Evolutionary conservation across 345 rosid species (phyloP), one percentile per base, ranked within the genome.

Genomic region (Camelina laxa): DNA sequence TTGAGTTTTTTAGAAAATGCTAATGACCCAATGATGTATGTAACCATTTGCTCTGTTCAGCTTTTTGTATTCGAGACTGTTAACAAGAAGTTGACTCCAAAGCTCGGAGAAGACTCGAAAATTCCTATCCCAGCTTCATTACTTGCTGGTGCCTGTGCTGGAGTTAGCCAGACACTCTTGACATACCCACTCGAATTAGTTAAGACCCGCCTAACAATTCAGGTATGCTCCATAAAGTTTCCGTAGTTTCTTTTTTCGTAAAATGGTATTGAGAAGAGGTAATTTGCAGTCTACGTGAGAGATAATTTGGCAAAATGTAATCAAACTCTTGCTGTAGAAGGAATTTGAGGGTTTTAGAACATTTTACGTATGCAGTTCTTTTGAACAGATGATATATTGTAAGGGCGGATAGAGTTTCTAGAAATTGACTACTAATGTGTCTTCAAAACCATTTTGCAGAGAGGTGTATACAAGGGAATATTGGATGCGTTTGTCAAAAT

Each of bases 101-200:
- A 84, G 65, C 84, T 84, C 3, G 97, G 94, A 30, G 96, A 87
- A 76, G 80, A 82, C 50, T 77, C 87, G 0, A 88, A 88, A 80
- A 74, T 91, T 16, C 88, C 89, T 4, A 67, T 93, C 59, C 89
- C 98, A 15, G 87, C 97, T 31, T 93, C 98, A 1, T 80, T 91
- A 60, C 67, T 93, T 17, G 98, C 98, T 0, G 98, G 97, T 53
- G 98, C 98, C 0, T 91, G 97, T 85, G 98, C 97, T 76, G 98
- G 98, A 15, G 97, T 93, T 67, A 91, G 90, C 82, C 92, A 94
- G n/a, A 91, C 98, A 19, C 75, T 93, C 60, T 88, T 85, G 83
- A 93, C 92, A 3, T 93, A 91, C 74, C 97, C 98, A 0, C 98
- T 93, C 1, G 97, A 93, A 79, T 80, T 91, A 65, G 83, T 93